Conservation (phyloP, 1,284 basidiomycete species). For the Melampsora americana region DNA sequence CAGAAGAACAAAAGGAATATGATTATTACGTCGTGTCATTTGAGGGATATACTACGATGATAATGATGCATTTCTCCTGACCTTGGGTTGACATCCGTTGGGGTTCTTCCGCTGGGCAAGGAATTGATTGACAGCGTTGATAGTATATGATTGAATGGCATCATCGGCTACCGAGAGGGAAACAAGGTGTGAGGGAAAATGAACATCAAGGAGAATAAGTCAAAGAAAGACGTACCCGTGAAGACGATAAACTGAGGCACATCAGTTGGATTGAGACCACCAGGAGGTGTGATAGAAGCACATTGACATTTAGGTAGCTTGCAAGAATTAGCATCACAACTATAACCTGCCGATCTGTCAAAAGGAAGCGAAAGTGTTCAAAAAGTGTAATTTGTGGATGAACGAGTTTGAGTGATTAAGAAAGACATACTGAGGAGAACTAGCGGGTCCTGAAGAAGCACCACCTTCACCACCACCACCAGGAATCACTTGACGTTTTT, state of each 20-base stretch:
- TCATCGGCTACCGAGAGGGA: conserved; percentile 59
- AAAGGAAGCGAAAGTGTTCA: background rate
- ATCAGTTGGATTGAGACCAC: conserved; percentile 65
- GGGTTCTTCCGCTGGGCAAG: conserved; percentile 73
- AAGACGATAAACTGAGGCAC: conserved; percentile 70
- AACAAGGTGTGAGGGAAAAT: conserved; percentile 59
- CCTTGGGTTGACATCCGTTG: conserved; percentile 69
- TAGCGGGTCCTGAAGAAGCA: conserved; percentile 25
- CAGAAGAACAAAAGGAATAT: background rate
- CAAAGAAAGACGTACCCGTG: conserved; percentile 55
- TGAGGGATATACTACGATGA: no score
- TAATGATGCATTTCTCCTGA: conserved; percentile 48
- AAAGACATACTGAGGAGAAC: conserved; percentile 28
- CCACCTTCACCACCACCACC: conserved; percentile 32
- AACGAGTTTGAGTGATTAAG: background rate
- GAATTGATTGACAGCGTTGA: conserved; percentile 61
- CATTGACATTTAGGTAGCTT: conserved; percentile 69
- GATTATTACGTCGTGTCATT: no score
- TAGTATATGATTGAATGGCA: conserved; percentile 53
- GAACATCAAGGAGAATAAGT: background rate
- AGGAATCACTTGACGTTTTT: conserved; percentile 33
- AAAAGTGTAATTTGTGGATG: background rate
- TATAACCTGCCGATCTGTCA: conserved; percentile 60
- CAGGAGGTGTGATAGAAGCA: conserved; percentile 68
- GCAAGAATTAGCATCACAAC: conserved; percentile 66